phyloP scores from a whole-genome alignment of 148 eudicot species.

The Spergularia marina region DNA sequence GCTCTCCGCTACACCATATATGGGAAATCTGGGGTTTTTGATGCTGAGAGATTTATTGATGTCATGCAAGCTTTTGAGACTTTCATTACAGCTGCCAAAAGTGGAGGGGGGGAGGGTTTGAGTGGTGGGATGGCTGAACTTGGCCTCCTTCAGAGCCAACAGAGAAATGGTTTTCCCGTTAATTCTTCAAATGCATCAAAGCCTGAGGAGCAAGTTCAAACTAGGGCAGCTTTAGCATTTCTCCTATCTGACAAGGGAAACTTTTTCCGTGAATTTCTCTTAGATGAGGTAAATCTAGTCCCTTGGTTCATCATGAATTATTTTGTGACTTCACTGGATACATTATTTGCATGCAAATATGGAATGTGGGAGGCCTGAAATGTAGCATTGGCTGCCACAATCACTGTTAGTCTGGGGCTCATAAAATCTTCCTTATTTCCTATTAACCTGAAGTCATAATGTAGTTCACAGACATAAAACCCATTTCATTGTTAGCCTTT shows the following conservation, averaged over 20 bases:
- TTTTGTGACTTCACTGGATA: not conserved
- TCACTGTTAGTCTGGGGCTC: too few species aligned
- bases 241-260: slow-evolving; percentile 83
- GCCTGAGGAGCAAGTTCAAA: slow-evolving; percentile 62
- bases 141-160: slow-evolving; percentile 66
- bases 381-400: not conserved
- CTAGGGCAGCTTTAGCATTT: slow-evolving; percentile 89
- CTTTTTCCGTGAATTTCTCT: slow-evolving; percentile 90
- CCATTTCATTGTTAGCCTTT: too few species aligned
- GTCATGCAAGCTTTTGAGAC: slow-evolving; percentile 99
- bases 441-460: too few species aligned
- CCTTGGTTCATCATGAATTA: not conserved
- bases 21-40: slow-evolving; percentile 93
- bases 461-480: too few species aligned
- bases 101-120: slow-evolving; percentile 91
- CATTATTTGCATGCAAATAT: not conserved
- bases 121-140: slow-evolving; percentile 93
- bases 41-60: slow-evolving; percentile 97
- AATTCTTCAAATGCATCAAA: slow-evolving; percentile 40
- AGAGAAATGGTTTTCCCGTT: slow-evolving; percentile 31
- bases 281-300: slow-evolving; percentile 72
- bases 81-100: slow-evolving; percentile 89
- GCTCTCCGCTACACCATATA: slow-evolving; percentile 95
- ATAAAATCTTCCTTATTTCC: too few species aligned
- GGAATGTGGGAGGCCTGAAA: not conserved